A percentile compares a stretch with the other conserved stretches of the same genome.
These are phyloP conservation scores for Carex littledalei DNA, from an alignment of 176 grass and related monocot species.

Conservation along the genomic window DNA sequence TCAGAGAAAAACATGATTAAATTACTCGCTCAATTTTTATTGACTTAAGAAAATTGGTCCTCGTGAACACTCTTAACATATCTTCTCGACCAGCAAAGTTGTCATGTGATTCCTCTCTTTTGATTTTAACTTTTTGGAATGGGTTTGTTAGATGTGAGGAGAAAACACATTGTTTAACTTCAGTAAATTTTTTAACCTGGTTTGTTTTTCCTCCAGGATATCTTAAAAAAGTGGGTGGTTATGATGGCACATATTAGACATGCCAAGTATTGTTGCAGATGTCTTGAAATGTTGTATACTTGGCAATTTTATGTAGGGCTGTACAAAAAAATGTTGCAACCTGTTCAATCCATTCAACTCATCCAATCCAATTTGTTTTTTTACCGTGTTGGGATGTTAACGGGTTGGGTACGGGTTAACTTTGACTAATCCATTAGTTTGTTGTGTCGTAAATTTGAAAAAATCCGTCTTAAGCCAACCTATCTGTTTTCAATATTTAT, in stretches of 20 bases:
- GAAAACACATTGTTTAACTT: not conserved
- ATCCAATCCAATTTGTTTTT: no score
- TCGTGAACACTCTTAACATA: not conserved
- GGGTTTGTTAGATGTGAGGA: not conserved
- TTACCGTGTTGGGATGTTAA: no score
- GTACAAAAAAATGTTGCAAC: no score
- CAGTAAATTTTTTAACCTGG: not conserved
- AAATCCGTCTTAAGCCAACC: no score
- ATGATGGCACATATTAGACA: not conserved
- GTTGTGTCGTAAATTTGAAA: no score
- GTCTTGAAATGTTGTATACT: not conserved
- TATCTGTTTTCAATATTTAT: no score
- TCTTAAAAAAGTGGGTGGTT: not conserved
- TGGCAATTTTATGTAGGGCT: not conserved
- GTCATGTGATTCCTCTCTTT: not conserved
- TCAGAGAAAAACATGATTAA: not conserved
- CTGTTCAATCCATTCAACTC: no score
- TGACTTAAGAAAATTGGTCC: not conserved
- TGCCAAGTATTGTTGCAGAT: not conserved
- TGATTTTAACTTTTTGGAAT: not conserved
- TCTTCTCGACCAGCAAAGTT: not conserved
- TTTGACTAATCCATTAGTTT: no score
- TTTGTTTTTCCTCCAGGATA: not conserved
- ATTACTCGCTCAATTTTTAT: not conserved
- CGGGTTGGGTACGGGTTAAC: no score